Evolutionary conservation across 805 yeast species (phyloP), one percentile per base, ranked within the genome.

Genomic region (Tetrapisispora arboricola): DNA sequence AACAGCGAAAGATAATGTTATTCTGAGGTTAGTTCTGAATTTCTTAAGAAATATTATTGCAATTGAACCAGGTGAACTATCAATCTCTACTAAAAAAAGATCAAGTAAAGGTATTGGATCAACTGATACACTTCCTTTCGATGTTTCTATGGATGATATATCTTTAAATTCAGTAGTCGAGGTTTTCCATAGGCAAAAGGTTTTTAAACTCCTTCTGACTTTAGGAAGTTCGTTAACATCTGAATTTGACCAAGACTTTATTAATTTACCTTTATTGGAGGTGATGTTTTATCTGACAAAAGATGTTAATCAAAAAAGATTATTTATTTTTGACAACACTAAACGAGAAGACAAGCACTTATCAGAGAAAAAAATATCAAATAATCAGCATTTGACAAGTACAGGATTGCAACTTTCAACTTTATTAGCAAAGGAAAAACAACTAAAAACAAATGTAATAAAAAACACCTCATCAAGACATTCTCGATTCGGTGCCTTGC

Each of bases 401-500:
- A 54, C 67, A 1, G 72, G 72, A 2, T 43, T 65, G 44, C 68
- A 67, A 41, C 58, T 80, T 17, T 59, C 68, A 32, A 73, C 70
- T 17, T 56, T 84, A 7, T 64, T 86, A n/a, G 64, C 66, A 2
- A 71, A 71, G 40, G 96, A 90, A 53, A 67, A 71, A 17, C 68
- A 69, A 25, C 56, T 80, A 44, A 75, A 73, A 43, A 66, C 63
- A 31, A 54, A 59, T 26, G 69, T 76, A 37, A 65, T 67, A 22
- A 72, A 71, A 57, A 62, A 68, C 39, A 66, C 78, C 1, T 72
- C 84, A 1, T 70, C 85, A 1, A 71, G 98, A 36, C 98, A 90
- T 56, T 88, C 92, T 2, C 71, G 95, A 39, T 90, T 90, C 65
- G 98, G 98, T 1, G 79, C 96, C 0, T 65, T 88, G 46, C 60